A percentile compares a stretch with the other conserved stretches of the same genome.
These are phyloP conservation scores for Cymbopogon citratus DNA, from an alignment of 176 grass and related monocot genomes.

Conservation along the genomic window DNA sequence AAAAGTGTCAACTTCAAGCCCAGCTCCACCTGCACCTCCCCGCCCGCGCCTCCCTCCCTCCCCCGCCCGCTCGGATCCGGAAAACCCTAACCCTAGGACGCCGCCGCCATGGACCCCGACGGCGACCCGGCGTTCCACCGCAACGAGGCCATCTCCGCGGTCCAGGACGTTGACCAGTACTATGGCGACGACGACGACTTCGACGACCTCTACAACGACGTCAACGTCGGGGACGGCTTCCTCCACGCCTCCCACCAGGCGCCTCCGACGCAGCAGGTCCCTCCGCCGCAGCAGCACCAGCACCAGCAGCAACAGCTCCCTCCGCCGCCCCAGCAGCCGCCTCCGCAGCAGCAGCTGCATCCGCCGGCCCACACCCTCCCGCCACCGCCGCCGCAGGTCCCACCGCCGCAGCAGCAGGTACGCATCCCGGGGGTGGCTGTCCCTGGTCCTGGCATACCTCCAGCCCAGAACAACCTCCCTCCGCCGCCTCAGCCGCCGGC, in stretches of 20 bases:
- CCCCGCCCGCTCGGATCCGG: not conserved
- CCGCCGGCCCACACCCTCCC: constrained; percentile 9
- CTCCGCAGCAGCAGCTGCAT: constrained; percentile 12
- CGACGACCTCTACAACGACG: constrained; percentile 86
- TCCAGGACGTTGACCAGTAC: constrained; percentile 75
- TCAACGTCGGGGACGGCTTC: constrained; percentile 80
- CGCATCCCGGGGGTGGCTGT: constrained; percentile 39
- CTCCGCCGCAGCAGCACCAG: constrained; percentile 8
- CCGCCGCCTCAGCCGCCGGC: constrained; percentile 19
- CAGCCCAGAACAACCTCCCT: constrained; percentile 30
- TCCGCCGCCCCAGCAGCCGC: not conserved
- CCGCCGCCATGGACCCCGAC: constrained; percentile 47
- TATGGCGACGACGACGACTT: constrained; percentile 88
- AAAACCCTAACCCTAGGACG: constrained; percentile 55
- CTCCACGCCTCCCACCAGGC: constrained; percentile 40
- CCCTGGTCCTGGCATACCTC: constrained; percentile 41
- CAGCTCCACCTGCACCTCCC: not conserved
- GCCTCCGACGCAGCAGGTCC: not conserved
- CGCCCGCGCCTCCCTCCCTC: not conserved
- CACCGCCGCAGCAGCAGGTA: constrained; percentile 44
- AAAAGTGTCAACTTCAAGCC: not conserved
- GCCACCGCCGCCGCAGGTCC: constrained; percentile 8
- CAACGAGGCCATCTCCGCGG: constrained; percentile 65
- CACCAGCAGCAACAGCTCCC: constrained; percentile 18
- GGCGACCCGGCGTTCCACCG: constrained; percentile 53